Percentiles rank a stretch among this genome's conserved stretches.
These are phyloP conservation scores for Dioscorea cayenensis DNA, from an alignment of 116 monocot genomes.

Conservation along the genomic window DNA sequence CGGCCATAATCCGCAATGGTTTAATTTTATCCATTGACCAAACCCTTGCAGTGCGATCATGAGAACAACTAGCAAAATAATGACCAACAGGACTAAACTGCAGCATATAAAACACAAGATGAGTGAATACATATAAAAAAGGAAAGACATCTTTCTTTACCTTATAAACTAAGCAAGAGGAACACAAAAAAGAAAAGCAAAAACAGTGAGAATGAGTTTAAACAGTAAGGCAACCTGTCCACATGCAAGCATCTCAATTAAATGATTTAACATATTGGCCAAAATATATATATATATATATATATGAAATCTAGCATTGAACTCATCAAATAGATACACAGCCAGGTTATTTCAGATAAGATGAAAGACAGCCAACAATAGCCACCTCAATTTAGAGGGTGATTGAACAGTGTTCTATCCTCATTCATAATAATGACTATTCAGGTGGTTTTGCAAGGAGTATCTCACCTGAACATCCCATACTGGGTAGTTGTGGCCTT, in stretches of 20 bases:
- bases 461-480: slow-evolving; percentile 91
- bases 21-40: slow-evolving; percentile 99
- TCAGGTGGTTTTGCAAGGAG: neutral
- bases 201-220: neutral
- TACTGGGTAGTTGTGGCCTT: slow-evolving; percentile 95
- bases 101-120: too few relatives aligned
- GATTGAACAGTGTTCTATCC: too few relatives aligned
- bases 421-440: too few relatives aligned
- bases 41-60: slow-evolving; percentile 97
- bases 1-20: slow-evolving; percentile 96
- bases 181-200: too few relatives aligned
- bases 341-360: neutral
- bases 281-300: too few relatives aligned
- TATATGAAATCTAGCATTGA: neutral
- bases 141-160: too few relatives aligned
- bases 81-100: slow-evolving; percentile 99
- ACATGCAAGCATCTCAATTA: neutral
- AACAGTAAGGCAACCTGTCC: neutral
- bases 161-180: neutral
- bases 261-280: neutral
- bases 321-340: neutral
- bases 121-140: too few relatives aligned
- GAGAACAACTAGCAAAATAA: slow-evolving; percentile 96
- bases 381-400: too few relatives aligned
- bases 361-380: too few relatives aligned